phyloP scores from a whole-genome alignment of 495 filamentous ascomycete genomes.

The Neurospora hispaniola region DNA sequence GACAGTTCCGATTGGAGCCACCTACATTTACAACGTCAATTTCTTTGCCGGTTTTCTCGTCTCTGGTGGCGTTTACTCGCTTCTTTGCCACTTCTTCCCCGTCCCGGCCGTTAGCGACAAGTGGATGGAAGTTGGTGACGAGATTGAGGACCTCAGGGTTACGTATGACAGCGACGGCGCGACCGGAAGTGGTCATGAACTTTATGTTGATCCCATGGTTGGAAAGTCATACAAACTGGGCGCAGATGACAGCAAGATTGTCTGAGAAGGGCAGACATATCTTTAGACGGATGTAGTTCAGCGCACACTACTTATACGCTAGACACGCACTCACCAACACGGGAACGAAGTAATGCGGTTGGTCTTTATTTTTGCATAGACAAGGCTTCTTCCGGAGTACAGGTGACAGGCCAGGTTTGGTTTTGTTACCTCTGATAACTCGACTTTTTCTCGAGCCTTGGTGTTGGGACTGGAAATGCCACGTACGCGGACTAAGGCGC shows the following conservation, averaged over 20 bases:
- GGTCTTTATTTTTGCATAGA: not conserved
- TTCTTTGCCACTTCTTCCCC: slow-evolving; percentile 56
- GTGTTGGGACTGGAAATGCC: not conserved
- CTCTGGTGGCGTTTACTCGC: slow-evolving; percentile 55
- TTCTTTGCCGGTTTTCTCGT: slow-evolving; percentile 81
- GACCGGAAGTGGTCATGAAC: slow-evolving; percentile 8
- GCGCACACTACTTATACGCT: not conserved
- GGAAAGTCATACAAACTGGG: slow-evolving; percentile 2
- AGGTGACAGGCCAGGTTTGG: not conserved
- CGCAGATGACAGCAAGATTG: slow-evolving; percentile 7
- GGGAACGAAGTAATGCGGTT: not conserved
- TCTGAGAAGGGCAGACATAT: not conserved
- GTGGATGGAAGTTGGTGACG: slow-evolving; percentile 76
- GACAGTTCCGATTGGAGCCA: slow-evolving; percentile 60
- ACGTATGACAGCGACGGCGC: slow-evolving; percentile 30
- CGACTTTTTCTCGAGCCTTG: not conserved
- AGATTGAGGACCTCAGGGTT: slow-evolving; percentile 41
- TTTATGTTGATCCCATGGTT: slow-evolving; percentile 1
- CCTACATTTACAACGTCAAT: slow-evolving; percentile 83
- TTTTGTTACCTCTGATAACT: not conserved
- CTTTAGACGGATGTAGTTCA: not conserved
- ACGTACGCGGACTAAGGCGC: not conserved
- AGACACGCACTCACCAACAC: not conserved
- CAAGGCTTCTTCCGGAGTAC: not conserved
- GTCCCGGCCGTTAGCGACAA: slow-evolving; percentile 60